Evolutionary conservation across 139 green algal species (phyloP).

Genomic region (Desmodesmus armatus): DNA sequence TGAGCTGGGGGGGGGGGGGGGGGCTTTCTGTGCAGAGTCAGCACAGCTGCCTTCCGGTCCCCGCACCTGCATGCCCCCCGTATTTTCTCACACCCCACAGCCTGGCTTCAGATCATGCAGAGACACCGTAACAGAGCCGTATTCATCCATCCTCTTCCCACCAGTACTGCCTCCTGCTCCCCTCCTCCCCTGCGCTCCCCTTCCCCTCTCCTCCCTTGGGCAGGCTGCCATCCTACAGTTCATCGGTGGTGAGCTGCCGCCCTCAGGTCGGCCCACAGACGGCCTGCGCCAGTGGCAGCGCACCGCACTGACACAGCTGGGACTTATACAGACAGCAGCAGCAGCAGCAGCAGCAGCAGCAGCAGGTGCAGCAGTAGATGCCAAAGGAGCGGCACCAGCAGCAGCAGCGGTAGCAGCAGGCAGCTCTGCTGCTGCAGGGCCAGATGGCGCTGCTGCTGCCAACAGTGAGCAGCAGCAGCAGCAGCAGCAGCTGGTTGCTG

Average conservation of each 20-base stretch:
- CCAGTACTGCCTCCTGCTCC: background rate
- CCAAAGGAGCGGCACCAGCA: constrained; percentile 28
- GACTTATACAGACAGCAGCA: constrained; percentile 1
- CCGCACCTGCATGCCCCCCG: no score
- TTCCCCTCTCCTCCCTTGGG: no score
- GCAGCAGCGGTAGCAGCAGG: constrained; percentile 1
- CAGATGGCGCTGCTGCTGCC: background rate
- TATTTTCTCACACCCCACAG: no score
- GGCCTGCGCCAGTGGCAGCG: constrained; percentile 43
- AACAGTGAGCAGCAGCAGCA: constrained; percentile 20
- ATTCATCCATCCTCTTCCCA: no score
- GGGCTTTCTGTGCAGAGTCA: background rate
- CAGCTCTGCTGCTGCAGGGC: no score
- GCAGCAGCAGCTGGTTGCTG: constrained; percentile 5
- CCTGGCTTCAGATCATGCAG: no score
- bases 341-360: background rate
- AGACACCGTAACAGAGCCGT: no score
- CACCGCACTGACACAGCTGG: constrained; percentile 13
- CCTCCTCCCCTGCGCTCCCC: background rate
- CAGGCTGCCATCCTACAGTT: constrained; percentile 41
- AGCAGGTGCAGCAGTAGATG: constrained; percentile 30
- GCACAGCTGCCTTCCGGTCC: background rate
- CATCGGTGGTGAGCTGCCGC: constrained; percentile 17
- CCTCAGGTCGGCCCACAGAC: constrained; percentile 2
- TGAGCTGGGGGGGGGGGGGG: no score